phyloP scores from a whole-genome alignment of 768 basidiomycete genomes.

The Chalciporus chontae region DNA sequence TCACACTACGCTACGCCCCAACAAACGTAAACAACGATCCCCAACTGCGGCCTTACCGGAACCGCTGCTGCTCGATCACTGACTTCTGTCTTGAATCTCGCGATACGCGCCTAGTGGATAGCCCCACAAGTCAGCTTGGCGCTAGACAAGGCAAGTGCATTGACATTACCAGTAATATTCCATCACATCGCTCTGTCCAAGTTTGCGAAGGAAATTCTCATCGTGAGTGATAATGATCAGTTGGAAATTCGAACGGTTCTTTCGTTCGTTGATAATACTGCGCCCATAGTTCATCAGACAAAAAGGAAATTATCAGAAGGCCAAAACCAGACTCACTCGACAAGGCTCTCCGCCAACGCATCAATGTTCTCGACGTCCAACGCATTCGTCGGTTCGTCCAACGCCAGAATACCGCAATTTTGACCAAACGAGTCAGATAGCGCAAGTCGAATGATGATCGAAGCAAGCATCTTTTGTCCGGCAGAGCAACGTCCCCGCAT shows the following conservation, averaged over 20 bases:
- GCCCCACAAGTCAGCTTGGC: neutral
- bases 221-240: slow-evolving; percentile 97
- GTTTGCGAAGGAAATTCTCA: slow-evolving; percentile 87
- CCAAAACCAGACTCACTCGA: slow-evolving; percentile 66
- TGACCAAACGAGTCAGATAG: slow-evolving; percentile 97
- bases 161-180: slow-evolving; percentile 80
- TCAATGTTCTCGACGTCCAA: slow-evolving; percentile 95
- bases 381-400: slow-evolving; percentile 98
- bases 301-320: too few species aligned
- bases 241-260: slow-evolving; percentile 89
- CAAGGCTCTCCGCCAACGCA: slow-evolving; percentile 85
- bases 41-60: slow-evolving; percentile 41
- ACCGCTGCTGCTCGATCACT: slow-evolving; percentile 66
- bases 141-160: neutral
- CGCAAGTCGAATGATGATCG: slow-evolving; percentile 95
- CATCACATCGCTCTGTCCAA: slow-evolving; percentile 90
- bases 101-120: slow-evolving; percentile 69
- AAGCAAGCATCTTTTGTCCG: slow-evolving; percentile 98
- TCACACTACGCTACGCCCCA: too few species aligned
- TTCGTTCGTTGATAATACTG: slow-evolving; percentile 93
- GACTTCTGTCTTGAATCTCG: slow-evolving; percentile 71
- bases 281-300: too few species aligned
- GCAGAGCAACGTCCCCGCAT: slow-evolving; percentile 99
- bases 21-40: neutral
- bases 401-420: slow-evolving; percentile 94